Base-by-base conservation (phyloP, 257 asterid species). In the Osmanthus fragrans region DNA sequence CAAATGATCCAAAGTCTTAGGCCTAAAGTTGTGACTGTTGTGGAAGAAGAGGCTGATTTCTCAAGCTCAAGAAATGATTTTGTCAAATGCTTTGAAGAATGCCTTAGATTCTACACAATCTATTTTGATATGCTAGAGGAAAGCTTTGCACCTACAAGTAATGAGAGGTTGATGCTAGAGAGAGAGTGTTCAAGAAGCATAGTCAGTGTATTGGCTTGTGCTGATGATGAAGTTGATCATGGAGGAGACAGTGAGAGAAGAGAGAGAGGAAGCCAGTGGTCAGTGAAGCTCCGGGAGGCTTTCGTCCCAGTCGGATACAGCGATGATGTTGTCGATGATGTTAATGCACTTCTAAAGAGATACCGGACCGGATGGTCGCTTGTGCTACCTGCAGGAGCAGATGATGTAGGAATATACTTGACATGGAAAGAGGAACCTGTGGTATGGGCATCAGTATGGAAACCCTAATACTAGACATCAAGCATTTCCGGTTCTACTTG, bases 391-490 rank as follows among this genome's bases (percentile, higher is more conserved):
- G 76, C 77, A 13, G 88, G 82, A 29, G 88, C 82, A 23, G 85
- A 84, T 60, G 86, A 74, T 70, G 39, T 82, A 4, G 94, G 97
- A 36, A 70, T 92, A 76, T 88, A 87, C 83, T 87, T 92, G 88
- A 80, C 88, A 42, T 95, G 98, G 98, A 91, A 92, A 85, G 93
- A 92, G 32, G 94, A 93, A 65, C 85, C 91, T 60, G 97, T 89
- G 4, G 90, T 95, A 4, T 95, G 98, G 99, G 90, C 96, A 36
- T 91, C 97, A 45, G 88, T 93, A 2, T 95, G 99, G 99, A 93
- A 93, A 75, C 92, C 93, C 74, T 89, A 77, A 33, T 63, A 27
- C 30, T 27, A 27, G 19, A 23, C 16, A 21, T 60, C 16, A 60
- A 60, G 30, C 16, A 0, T 60, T 18, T 51, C 9, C 2, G 11